These are phyloP conservation scores for Apiospora phragmitis DNA, from an alignment of 2,329 filamentous ascomycete species.

Conservation along the genomic window DNA sequence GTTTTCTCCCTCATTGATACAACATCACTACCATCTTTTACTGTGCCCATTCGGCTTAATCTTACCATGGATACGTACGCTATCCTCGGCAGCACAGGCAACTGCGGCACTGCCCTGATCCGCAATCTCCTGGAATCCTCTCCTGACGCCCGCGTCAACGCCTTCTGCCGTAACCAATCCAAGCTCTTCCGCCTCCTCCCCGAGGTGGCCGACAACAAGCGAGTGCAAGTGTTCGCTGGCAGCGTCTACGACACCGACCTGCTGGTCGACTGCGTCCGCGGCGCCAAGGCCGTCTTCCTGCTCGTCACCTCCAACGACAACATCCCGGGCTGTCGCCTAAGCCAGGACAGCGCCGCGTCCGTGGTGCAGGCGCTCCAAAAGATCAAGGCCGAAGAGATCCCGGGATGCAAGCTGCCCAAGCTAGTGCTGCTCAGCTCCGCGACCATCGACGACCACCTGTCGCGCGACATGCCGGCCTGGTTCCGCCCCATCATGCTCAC, in stretches of 20 bases:
- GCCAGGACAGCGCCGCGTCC: slow-evolving; percentile 34
- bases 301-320: slow-evolving; percentile 43
- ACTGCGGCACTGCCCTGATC: slow-evolving; percentile 43
- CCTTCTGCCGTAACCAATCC: slow-evolving; percentile 43
- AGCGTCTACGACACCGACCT: slow-evolving; percentile 39
- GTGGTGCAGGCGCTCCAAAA: slow-evolving; percentile 38
- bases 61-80: slow-evolving; percentile 33
- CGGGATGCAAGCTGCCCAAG: slow-evolving; percentile 30
- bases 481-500: slow-evolving; percentile 31
- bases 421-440: slow-evolving; percentile 45
- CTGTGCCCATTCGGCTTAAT: too few species aligned
- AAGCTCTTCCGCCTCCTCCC: slow-evolving; percentile 40
- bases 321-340: slow-evolving; percentile 39
- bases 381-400: slow-evolving; percentile 18
- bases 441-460: slow-evolving; percentile 41
- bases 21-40: too few species aligned
- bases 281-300: slow-evolving; percentile 39
- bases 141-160: slow-evolving; percentile 35
- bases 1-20: too few species aligned
- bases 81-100: slow-evolving; percentile 44
- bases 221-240: slow-evolving; percentile 42
- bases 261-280: slow-evolving; percentile 37
- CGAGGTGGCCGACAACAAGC: slow-evolving; percentile 28
- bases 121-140: slow-evolving; percentile 34
- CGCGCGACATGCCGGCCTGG: slow-evolving; percentile 27